Conservation (phyloP, 202 grass and related monocot species). For the Thinopyrum obtusiflorum region DNA sequence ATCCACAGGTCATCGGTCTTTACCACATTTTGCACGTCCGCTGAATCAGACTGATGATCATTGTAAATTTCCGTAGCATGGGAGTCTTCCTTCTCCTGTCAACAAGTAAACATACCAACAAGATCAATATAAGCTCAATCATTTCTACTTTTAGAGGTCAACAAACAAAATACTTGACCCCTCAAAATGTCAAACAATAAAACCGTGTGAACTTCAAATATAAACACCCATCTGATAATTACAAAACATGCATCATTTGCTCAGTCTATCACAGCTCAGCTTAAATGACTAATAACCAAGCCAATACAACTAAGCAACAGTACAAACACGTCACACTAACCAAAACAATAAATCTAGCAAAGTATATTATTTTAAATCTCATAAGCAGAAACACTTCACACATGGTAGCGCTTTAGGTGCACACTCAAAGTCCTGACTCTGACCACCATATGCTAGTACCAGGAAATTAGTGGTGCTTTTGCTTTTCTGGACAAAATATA, state of each 20-base stretch:
- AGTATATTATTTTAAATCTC: background rate
- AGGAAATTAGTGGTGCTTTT: background rate
- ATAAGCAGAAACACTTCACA: background rate
- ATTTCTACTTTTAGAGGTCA: too few species aligned
- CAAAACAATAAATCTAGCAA: background rate
- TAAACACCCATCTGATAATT: too few species aligned
- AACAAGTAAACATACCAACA: slow-evolving; percentile 13
- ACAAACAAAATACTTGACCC: too few species aligned
- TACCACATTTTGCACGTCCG: slow-evolving; percentile 45
- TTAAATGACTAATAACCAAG: background rate
- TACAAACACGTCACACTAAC: too few species aligned
- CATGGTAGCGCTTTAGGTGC: background rate
- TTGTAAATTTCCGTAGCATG: slow-evolving; percentile 37
- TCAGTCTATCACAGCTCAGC: too few species aligned
- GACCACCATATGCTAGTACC: background rate
- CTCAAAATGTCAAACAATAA: too few species aligned
- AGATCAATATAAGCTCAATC: background rate
- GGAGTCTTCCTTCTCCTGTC: slow-evolving; percentile 36
- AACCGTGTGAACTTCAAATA: too few species aligned
- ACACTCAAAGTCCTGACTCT: background rate
- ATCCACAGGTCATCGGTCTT: background rate
- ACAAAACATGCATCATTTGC: too few species aligned
- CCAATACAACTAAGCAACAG: background rate
- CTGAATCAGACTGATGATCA: slow-evolving; percentile 32
- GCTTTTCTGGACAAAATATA: background rate